Evolutionary conservation across 352 stramenopile species (phyloP), one percentile per base, ranked within the genome.

Genomic region (Blastocystis sp.): DNA sequence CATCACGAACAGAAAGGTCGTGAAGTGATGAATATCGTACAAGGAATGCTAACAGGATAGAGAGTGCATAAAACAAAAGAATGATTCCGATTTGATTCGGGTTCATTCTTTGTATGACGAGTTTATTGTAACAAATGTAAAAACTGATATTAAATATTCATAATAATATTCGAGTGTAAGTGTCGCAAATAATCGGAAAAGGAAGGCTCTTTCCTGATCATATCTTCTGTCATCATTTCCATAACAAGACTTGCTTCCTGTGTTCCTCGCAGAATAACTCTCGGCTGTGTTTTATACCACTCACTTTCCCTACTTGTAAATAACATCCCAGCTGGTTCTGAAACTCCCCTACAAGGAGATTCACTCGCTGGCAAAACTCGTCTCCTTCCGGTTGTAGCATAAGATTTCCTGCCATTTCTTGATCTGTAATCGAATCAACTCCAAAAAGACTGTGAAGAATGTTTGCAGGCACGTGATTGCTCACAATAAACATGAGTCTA

Each of bases 201-300:
- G 20, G 77, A 88, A 63, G 77, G 77, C 23, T 23, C 13, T 9
- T 55, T 64, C 15, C 77, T 56, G 4, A 77, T 18, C 8, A 15
- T 15, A 77, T 88, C 77, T 43, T 88, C 77, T 26, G 77, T 76
- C 66, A 88, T 79, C 63, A 88, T 76, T n/a, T 88, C 77, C 7
- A 88, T 79, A 6, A 79, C 43, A 3, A 39, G 56, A 77, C 62
- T 88, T 11, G 62, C 77, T 47, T 76, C 56, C 20, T 34, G 11
- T 9, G 77, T 77, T 26, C 77, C 77, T 41, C 77, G 20, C 66
- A 88, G 3, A 8, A 88, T 61, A 6, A 88, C 77, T 23, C 55
- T 23, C 11, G 77, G 77, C 77, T 88, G 55, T 45, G 9, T 23
- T 23, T 55, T 18, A 50, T 1, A 13, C 34, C 37, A 15, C 43